phyloP scores from a whole-genome alignment of 208 protist species.

The Trypanosoma avium region DNA sequence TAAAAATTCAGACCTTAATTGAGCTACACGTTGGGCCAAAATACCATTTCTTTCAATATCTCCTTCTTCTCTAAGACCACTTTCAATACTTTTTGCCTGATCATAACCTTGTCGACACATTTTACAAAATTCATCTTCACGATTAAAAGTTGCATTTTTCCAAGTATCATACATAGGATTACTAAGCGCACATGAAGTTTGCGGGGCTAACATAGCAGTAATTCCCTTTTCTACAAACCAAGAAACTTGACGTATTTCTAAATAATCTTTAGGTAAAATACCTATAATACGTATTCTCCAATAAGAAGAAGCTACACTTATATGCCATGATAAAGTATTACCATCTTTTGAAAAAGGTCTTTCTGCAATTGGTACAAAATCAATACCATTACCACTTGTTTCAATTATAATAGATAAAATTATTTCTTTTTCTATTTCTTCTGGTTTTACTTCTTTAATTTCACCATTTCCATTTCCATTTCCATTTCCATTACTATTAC shows the following conservation, averaged over 20 bases:
- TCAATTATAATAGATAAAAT: conserved; percentile 52
- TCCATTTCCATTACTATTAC: not conserved
- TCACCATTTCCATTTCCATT: not conserved
- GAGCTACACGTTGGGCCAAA: conserved; percentile 45
- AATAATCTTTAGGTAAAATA: conserved; percentile 12
- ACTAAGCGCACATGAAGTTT: conserved; percentile 12
- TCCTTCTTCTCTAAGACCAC: conserved; percentile 35
- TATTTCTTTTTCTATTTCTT: conserved; percentile 3
- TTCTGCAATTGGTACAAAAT: conserved; percentile 55
- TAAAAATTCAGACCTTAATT: conserved; percentile 40
- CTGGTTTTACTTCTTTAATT: conserved; percentile 3
- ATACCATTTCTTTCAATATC: conserved; percentile 43
- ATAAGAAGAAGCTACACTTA: conserved; percentile 16
- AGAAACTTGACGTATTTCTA: conserved; percentile 43
- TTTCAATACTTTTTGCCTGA: conserved; percentile 51
- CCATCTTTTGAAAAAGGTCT: conserved; percentile 15
- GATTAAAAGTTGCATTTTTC: conserved; percentile 44
- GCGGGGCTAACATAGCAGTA: conserved; percentile 3
- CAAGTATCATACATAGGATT: conserved; percentile 50
- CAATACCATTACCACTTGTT: conserved; percentile 70
- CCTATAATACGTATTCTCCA: conserved; percentile 39
- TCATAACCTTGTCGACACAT: conserved; percentile 52
- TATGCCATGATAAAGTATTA: conserved; percentile 39
- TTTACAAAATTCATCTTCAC: conserved; percentile 55
- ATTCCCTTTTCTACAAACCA: conserved; percentile 43